These are phyloP conservation scores for Geotrichum aggregatum DNA, from an alignment of 1,139 yeast genomes.

Conservation along the genomic window DNA sequence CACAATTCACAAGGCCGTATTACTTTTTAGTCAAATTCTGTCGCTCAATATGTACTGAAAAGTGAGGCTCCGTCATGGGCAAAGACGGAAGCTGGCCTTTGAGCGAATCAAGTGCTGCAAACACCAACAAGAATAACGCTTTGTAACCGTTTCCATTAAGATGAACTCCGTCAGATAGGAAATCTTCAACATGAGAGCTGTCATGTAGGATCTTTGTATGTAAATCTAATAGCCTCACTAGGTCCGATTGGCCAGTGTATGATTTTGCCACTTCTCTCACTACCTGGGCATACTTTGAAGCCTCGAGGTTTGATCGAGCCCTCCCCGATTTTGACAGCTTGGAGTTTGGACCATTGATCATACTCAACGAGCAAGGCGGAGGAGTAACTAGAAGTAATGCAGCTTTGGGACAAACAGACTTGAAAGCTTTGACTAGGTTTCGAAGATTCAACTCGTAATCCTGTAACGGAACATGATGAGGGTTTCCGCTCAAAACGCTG, in stretches of 20 bases:
- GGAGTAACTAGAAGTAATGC: constrained; percentile 20
- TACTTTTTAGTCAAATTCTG: too few species aligned
- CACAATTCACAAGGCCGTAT: background rate
- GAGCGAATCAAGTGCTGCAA: background rate
- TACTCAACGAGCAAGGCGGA: constrained; percentile 19
- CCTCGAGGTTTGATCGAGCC: constrained; percentile 16
- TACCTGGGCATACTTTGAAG: constrained; percentile 13
- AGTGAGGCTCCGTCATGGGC: constrained; percentile 20
- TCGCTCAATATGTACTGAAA: constrained; percentile 8
- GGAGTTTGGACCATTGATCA: constrained; percentile 15
- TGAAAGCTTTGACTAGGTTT: constrained; percentile 1
- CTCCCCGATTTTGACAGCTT: constrained; percentile 20
- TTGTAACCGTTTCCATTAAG: constrained; percentile 22
- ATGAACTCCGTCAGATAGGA: constrained; percentile 22
- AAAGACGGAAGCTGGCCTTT: constrained; percentile 3
- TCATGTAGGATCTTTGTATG: constrained; percentile 1
- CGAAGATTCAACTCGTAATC: constrained; percentile 14
- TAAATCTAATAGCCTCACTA: constrained; percentile 13
- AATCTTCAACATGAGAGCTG: constrained; percentile 12
- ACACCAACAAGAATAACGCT: constrained; percentile 11
- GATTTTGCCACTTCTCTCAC: constrained; percentile 4
- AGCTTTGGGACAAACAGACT: constrained; percentile 1
- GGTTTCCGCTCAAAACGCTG: constrained; percentile 24
- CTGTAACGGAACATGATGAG: constrained; percentile 22
- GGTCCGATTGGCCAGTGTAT: background rate